A percentile compares a stretch with the other conserved stretches of the same genome.
phyloP scores from a whole-genome alignment of 352 stramenopile species.

The Pythium aristosporum region DNA sequence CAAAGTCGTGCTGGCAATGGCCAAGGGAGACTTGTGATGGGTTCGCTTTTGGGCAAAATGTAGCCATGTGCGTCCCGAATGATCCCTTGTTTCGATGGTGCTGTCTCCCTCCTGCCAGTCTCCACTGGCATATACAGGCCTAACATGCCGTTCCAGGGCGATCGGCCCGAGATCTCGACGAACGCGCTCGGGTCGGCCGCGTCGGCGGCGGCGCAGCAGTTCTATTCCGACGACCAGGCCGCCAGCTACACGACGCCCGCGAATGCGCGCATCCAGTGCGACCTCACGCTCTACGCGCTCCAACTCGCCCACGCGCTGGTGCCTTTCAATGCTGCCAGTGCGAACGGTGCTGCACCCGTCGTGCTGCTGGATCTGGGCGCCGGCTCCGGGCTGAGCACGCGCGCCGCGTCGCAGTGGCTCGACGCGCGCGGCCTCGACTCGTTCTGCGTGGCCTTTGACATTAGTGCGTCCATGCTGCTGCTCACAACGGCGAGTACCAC shows the following conservation, averaged over 20 bases:
- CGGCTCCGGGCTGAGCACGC: slow-evolving; percentile 68
- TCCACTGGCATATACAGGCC: slow-evolving; percentile 4
- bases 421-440: slow-evolving; percentile 27
- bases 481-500: slow-evolving; percentile 23
- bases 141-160: slow-evolving; percentile 57
- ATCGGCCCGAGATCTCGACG: slow-evolving; percentile 45
- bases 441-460: slow-evolving; percentile 69
- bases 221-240: slow-evolving; percentile 66
- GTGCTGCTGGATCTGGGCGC: slow-evolving; percentile 67
- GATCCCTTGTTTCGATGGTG: too few species aligned
- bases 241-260: slow-evolving; percentile 65
- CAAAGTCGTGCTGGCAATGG: too few species aligned
- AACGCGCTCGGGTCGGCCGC: slow-evolving; percentile 34
- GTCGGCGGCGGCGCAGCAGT: slow-evolving; percentile 45
- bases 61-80: too few species aligned
- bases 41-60: too few species aligned
- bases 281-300: slow-evolving; percentile 65
- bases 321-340: too few species aligned
- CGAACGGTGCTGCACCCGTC: background rate
- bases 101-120: background rate
- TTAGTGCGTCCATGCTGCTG: slow-evolving; percentile 75
- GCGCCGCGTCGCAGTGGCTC: slow-evolving; percentile 54
- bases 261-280: slow-evolving; percentile 67
- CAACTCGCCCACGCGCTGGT: slow-evolving; percentile 40
- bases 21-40: too few species aligned